Evolutionary conservation across 2,329 filamentous ascomycete species (phyloP), one percentile per base, ranked within the genome.

Genomic region (Cytospora paraplurivora): DNA sequence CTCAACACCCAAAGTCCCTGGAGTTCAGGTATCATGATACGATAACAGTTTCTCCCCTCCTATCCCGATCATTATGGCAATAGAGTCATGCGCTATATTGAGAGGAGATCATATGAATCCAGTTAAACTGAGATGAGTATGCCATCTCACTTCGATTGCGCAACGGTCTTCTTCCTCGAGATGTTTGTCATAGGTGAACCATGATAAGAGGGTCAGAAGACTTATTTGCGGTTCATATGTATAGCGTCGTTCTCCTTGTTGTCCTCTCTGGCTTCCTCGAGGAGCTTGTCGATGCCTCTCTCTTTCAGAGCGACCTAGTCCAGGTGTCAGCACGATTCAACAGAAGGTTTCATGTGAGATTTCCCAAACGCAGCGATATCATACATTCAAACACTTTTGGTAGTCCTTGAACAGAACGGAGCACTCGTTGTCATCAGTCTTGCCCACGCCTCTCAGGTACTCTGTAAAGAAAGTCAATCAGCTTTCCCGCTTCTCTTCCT

Each of bases 191-290:
- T 17, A 47, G 12, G n/a, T 47, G 32, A 47, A 59, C 56, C 44
- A 41, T 44, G 53, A 13, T 5, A 6, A 21, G 4, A 1, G 8
- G 8, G 15, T 5, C 51, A 19, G 51, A 15, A 34, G 17, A 44
- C 35, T 72, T 65, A 75, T 71, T 76, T 79, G 54, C 80, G 77
- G 67, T 78, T 79, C 79, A 91, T 81, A 71, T 90, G 85, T 68
- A 89, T 81, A 12, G 86, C 80, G 74, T 98, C 94, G 67, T 92
- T 95, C 69, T 98, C 95, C 71, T 88, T 91, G 71, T 92, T 93
- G 72, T 93, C 91, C 69, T 95, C 92, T 65, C 93, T 84, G 19
- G 94, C 94, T 71, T 98, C 95, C 8, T 93, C 91, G 12, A 99
- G 81, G 82, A 98, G 91, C 71, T 90, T 91, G 76, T 98, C 93